These are phyloP conservation scores for Emmonsia crescens DNA, from an alignment of 2,329 filamentous ascomycete species.

Conservation along the genomic window DNA sequence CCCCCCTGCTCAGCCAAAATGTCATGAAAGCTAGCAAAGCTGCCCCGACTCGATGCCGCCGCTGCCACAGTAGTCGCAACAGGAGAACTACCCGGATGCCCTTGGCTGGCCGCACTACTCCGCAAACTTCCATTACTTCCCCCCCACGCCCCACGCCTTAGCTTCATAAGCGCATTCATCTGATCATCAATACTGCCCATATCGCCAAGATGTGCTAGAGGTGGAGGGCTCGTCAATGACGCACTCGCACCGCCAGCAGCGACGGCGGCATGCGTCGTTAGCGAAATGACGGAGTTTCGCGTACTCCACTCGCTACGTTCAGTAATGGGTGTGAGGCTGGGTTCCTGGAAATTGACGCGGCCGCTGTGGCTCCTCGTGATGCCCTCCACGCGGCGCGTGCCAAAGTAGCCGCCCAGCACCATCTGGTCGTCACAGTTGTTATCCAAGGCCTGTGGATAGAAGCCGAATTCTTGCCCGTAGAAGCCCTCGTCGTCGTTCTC, in stretches of 20 bases:
- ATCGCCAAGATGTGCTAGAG: conserved; percentile 63
- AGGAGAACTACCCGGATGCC: conserved; percentile 19
- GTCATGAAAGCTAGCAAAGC: conserved; percentile 26
- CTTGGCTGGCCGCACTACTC: conserved; percentile 37
- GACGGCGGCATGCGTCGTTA: conserved; percentile 43
- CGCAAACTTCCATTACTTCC: conserved; percentile 64
- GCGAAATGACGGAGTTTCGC: conserved; percentile 76
- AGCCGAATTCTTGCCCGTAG: conserved; percentile 94
- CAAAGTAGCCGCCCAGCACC: conserved; percentile 81
- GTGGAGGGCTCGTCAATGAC: conserved; percentile 52
- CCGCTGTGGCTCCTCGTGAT: conserved; percentile 59
- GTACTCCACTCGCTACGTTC: conserved; percentile 94
- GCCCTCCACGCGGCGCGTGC: conserved; percentile 55
- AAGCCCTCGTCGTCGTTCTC: conserved; percentile 88
- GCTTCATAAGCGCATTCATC: conserved; percentile 61
- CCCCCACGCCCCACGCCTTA: conserved; percentile 68
- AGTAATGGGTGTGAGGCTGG: conserved; percentile 90
- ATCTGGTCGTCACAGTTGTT: conserved; percentile 46
- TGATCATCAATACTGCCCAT: conserved; percentile 52
- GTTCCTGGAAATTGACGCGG: conserved; percentile 64
- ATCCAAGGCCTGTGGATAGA: conserved; percentile 56
- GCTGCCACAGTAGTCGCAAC: conserved; percentile 24
- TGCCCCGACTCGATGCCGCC: conserved; percentile 24
- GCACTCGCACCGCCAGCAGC: conserved; percentile 26
- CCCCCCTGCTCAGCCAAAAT: not conserved